Evolutionary conservation across 2,329 filamentous ascomycete species (phyloP), one percentile per base, ranked within the genome.

Genomic region (Aspergillus ibericus): DNA sequence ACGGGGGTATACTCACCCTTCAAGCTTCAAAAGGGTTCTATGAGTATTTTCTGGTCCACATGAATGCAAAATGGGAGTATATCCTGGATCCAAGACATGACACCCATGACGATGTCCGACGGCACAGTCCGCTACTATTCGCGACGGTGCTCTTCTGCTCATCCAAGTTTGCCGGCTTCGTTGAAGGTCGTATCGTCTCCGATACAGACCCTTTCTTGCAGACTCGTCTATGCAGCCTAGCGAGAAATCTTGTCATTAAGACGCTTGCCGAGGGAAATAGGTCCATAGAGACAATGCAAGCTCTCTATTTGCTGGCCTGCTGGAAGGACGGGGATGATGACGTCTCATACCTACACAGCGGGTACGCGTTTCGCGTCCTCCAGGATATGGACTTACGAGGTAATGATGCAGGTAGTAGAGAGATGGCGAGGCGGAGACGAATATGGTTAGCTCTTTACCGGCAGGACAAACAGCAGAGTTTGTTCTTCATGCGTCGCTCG

Each of bases 301-400:
- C 53, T 1, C 27, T 55, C 12, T 55, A 55, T 42, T 48, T 55
- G 15, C 53, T 55, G 15, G 53, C 46, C n/a, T 55, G 53, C 53
- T 55, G 53, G 53, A 55, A 55, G 29, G 53, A 55, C 16, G 40
- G 20, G 22, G 53, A 55, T 34, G 53, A 55, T 18, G 53, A 55
- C n/a, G 38, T 55, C 42, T 55, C 53, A 22, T 55, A 55, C 32
- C 53, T 55, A 25, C 53, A 55, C 53, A 55, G 40, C 16, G 53
- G 53, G 9, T 55, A 55, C 16, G 53, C 53, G 5, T 36, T 48
- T 16, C 40, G 42, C 9, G 42, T 48, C 22, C 53, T 55, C 18
- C 42, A 36, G 9, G 53, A 48, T 15, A 9, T 55, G 53, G 53
- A 55, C 38, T 4, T 46, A 20, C n/a, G 46, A 34, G 32, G 35